phyloP scores from a whole-genome alignment of 2,329 filamentous ascomycete species.

The Aspergillus sp. region DNA sequence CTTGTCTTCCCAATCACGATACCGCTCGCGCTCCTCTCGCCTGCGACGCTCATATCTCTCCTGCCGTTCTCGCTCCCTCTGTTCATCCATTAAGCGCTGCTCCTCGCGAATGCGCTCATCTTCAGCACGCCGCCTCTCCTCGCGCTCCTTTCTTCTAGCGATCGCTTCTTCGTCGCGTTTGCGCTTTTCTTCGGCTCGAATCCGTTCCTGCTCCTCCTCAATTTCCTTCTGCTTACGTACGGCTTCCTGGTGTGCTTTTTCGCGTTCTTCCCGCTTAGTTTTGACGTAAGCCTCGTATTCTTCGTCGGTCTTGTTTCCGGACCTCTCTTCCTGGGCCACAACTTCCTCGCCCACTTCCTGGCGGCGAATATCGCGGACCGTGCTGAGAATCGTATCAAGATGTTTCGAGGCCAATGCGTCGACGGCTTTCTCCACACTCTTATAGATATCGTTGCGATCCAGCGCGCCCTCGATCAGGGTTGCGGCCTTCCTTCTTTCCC shows the following conservation, averaged over 20 bases:
- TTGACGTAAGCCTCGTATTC: slow-evolving; percentile 49
- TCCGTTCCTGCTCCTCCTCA: slow-evolving; percentile 34
- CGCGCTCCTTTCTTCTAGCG: slow-evolving; percentile 42
- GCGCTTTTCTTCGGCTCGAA: slow-evolving; percentile 33
- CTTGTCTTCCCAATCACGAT: slow-evolving; percentile 19
- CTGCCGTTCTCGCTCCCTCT: slow-evolving; percentile 43
- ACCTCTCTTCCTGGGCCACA: slow-evolving; percentile 44
- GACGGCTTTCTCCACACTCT: slow-evolving; percentile 46
- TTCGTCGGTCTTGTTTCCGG: slow-evolving; percentile 51
- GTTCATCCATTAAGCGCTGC: slow-evolving; percentile 44
- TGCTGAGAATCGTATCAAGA: slow-evolving; percentile 44
- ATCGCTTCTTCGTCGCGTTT: slow-evolving; percentile 37
- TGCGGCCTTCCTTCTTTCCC: slow-evolving; percentile 53
- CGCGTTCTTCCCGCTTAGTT: slow-evolving; percentile 42
- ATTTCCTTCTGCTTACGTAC: slow-evolving; percentile 44
- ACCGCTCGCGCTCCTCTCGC: slow-evolving; percentile 35
- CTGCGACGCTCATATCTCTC: slow-evolving; percentile 37
- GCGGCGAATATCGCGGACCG: slow-evolving; percentile 48
- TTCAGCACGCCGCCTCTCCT: slow-evolving; percentile 41
- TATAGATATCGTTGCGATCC: slow-evolving; percentile 54
- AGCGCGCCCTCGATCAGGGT: slow-evolving; percentile 56
- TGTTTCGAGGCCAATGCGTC: slow-evolving; percentile 46
- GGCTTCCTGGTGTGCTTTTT: slow-evolving; percentile 40
- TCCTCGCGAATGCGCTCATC: slow-evolving; percentile 44
- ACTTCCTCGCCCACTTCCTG: slow-evolving; percentile 50